A percentile compares a stretch with the other conserved stretches of the same genome.
Conservation (phyloP, 1,284 basidiomycete genomes). For the Cystobasidium pallidum region DNA sequence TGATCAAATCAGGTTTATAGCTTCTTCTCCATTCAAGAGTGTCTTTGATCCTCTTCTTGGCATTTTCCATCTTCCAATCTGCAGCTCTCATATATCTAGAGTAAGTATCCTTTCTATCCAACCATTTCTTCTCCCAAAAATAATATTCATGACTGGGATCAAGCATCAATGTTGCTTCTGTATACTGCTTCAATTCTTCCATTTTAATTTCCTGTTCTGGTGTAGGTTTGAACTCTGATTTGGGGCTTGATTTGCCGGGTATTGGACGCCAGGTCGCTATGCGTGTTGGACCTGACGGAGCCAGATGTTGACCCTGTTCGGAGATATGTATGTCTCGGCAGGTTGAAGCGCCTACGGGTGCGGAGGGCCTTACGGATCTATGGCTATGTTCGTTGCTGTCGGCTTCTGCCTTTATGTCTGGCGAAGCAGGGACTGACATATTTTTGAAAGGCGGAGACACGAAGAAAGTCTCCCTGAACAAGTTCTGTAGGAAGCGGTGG, state of each 20-base stretch:
- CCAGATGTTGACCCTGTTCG: constrained; percentile 20
- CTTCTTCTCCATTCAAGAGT: constrained; percentile 81
- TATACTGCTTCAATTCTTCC: constrained; percentile 20
- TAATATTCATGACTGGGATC: constrained; percentile 30
- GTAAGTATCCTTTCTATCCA: constrained; percentile 71
- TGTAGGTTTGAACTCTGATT: constrained; percentile 7
- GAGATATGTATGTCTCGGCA: constrained; percentile 30
- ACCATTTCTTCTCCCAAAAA: constrained; percentile 73
- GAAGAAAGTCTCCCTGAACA: not conserved
- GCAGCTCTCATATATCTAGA: constrained; percentile 80
- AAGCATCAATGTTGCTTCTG: constrained; percentile 25
- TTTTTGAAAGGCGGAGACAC: not conserved
- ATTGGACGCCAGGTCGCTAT: constrained; percentile 39
- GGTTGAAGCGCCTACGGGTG: constrained; percentile 10
- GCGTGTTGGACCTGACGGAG: constrained; percentile 33
- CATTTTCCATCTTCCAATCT: constrained; percentile 77
- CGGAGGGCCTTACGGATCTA: not conserved
- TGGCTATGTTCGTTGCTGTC: not conserved
- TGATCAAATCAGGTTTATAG: constrained; percentile 77
- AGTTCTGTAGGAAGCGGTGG: not conserved
- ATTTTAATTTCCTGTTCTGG: constrained; percentile 4
- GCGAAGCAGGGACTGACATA: not conserved
- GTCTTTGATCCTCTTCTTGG: constrained; percentile 71
- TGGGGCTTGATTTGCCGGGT: constrained; percentile 15
- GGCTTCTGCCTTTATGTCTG: not conserved